A percentile compares a stretch with the other conserved stretches of the same genome.
phyloP scores from a whole-genome alignment of 352 stramenopile species.

The Pythium sukuiense region DNA sequence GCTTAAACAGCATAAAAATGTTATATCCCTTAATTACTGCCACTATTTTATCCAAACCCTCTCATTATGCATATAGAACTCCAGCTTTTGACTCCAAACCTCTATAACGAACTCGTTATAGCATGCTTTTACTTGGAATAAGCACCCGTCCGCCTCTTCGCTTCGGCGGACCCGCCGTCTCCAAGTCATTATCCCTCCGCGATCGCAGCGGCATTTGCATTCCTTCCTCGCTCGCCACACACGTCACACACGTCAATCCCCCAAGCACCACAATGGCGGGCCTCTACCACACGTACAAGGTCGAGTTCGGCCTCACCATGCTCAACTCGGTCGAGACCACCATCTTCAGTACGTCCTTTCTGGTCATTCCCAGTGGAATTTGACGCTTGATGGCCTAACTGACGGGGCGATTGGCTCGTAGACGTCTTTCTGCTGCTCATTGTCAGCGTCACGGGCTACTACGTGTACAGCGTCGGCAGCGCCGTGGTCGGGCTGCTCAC shows the following conservation, averaged over 20 bases:
- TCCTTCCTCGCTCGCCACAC: not conserved
- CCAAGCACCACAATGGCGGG: constrained; percentile 45
- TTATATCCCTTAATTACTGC: not conserved
- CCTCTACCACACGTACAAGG: constrained; percentile 86
- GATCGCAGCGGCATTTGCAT: not conserved
- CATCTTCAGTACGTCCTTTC: constrained; percentile 74
- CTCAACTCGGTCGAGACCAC: constrained; percentile 77
- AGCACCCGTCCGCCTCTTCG: not conserved
- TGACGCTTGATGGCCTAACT: not conserved
- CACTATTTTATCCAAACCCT: not conserved
- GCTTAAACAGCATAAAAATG: not conserved
- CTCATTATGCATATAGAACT: no score
- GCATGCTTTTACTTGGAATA: not conserved
- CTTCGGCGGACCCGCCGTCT: not conserved
- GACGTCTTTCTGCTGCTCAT: constrained; percentile 75
- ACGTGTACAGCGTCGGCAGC: constrained; percentile 65
- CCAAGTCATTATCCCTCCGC: not conserved
- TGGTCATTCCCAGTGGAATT: not conserved
- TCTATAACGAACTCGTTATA: no score
- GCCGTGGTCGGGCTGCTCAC: constrained; percentile 47
- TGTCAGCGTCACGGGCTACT: constrained; percentile 72
- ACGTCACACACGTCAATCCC: not conserved
- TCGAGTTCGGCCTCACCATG: constrained; percentile 86
- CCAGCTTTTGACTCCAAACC: no score
- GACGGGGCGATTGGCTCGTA: constrained; percentile 14